Base-by-base conservation (phyloP, 352 stramenopile genomes). In the Pythium volutum region DNA sequence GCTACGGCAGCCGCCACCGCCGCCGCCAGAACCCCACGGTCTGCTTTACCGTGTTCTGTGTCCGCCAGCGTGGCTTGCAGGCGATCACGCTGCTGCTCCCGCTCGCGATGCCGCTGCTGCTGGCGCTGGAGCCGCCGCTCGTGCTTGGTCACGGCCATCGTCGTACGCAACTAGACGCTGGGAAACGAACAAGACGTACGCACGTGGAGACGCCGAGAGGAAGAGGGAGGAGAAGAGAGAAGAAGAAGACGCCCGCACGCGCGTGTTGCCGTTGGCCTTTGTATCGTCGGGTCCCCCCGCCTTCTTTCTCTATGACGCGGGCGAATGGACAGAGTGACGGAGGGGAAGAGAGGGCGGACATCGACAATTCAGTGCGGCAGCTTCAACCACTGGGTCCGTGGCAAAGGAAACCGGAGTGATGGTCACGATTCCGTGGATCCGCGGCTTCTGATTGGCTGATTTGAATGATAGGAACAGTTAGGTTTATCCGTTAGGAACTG, bases 101-200 rank as follows among this genome's bases (percentile, higher is more conserved):
- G 29, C 20, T 50, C 33, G 26, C 20, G 26, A 8, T 23, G 36
- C 8, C 36, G 47, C 55, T 48, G 26, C 23, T 39, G 34, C 49
- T 55, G 27, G 38, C 49, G 58, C 49, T 65, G 48, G 18, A 49
- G 50, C 20, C 38, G 34, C 10, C 48, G 48, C 48, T 65, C 58
- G 49, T 65, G 48, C 49, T 65, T 65, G 49, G 58, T 65, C 26
- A 56, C 39, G 15, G 58, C 58, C 49, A 65, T 65, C 26, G 46
- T 45, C 48, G 39, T n/a, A n/a, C n/a, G n/a, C n/a, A n/a, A n/a
- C n/a, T n/a, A n/a, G 31, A 36, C 31, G 31, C 7, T 8, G 31
- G 31, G 31, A 36, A 36, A 36, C 31, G 7, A 36, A 36, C 7
- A 15, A 43, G 36, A n/a, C 36, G 36, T 42, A 7, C 9, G 29